phyloP scores from a whole-genome alignment of 768 basidiomycete genomes.

The Mycena vulgaris region DNA sequence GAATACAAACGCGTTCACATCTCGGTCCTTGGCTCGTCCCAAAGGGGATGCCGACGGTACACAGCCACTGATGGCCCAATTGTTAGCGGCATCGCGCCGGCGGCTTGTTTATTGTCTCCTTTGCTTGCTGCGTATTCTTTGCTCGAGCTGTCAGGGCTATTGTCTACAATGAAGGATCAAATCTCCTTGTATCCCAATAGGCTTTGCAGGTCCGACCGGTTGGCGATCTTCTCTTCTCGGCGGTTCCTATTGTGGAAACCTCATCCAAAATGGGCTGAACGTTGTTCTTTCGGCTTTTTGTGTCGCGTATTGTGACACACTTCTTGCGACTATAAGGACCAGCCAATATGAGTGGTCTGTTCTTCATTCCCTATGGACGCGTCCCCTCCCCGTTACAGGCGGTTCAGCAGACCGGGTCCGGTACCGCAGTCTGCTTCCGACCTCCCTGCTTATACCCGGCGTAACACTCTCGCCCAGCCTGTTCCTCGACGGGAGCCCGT shows the following conservation, averaged over 20 bases:
- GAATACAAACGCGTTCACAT: not conserved
- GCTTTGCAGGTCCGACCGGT: not conserved
- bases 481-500: conserved; percentile 60
- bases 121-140: not conserved
- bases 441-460: conserved; percentile 66
- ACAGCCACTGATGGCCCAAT: conserved; percentile 28
- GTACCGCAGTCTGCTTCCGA: conserved; percentile 62
- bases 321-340: conserved; percentile 33
- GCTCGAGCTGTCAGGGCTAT: conserved; percentile 19
- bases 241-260: conserved; percentile 31
- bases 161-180: conserved; percentile 30
- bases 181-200: conserved; percentile 18
- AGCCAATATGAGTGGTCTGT: not conserved
- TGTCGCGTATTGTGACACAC: not conserved
- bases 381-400: conserved; percentile 66
- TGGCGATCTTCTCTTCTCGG: conserved; percentile 12
- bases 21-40: conserved; percentile 1
- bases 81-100: conserved; percentile 1
- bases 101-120: conserved; percentile 13
- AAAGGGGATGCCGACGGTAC: conserved; percentile 1
- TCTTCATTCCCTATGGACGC: conserved; percentile 55
- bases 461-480: conserved; percentile 60
- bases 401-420: conserved; percentile 66
- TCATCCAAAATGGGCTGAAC: conserved; percentile 12
- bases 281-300: conserved; percentile 23